These are phyloP conservation scores for Fusarium fujikuroi DNA, from an alignment of 2,329 filamentous ascomycete species.

Conservation along the genomic window DNA sequence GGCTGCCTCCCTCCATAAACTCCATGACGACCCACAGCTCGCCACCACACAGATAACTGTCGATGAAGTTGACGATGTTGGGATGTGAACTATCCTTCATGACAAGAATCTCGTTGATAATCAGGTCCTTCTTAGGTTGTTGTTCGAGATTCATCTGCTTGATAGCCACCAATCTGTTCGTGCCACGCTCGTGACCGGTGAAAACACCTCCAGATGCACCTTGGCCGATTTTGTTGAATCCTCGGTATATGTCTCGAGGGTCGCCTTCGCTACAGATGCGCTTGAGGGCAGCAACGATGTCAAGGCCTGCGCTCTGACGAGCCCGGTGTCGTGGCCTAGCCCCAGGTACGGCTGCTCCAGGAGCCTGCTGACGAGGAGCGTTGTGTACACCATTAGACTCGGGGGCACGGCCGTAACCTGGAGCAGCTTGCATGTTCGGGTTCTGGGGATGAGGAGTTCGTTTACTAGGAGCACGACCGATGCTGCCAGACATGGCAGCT, in stretches of 20 bases:
- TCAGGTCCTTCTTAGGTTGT: slow-evolving; percentile 98
- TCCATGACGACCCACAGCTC: slow-evolving; percentile 99
- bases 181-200: slow-evolving; percentile 85
- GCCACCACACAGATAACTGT: slow-evolving; percentile 89
- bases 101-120: slow-evolving; percentile 98
- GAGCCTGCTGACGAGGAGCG: slow-evolving; percentile 52
- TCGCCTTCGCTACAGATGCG: slow-evolving; percentile 92
- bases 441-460: slow-evolving; percentile 59
- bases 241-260: slow-evolving; percentile 86
- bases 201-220: slow-evolving; percentile 96
- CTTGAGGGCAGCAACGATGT: slow-evolving; percentile 85
- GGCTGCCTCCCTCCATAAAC: slow-evolving; percentile 97
- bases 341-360: slow-evolving; percentile 55
- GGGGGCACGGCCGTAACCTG: slow-evolving; percentile 44
- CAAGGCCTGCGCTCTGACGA: slow-evolving; percentile 81
- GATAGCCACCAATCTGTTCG: slow-evolving; percentile 92
- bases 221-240: slow-evolving; percentile 94
- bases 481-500: slow-evolving; percentile 76
- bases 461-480: slow-evolving; percentile 80
- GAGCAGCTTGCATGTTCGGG: slow-evolving; percentile 39
- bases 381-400: slow-evolving; percentile 49
- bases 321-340: slow-evolving; percentile 80
- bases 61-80: slow-evolving; percentile 99
- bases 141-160: slow-evolving; percentile 99
- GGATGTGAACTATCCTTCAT: slow-evolving; percentile 99